These are phyloP conservation scores for Pulveroboletus frians DNA, from an alignment of 768 basidiomycete genomes.

Conservation along the genomic window DNA sequence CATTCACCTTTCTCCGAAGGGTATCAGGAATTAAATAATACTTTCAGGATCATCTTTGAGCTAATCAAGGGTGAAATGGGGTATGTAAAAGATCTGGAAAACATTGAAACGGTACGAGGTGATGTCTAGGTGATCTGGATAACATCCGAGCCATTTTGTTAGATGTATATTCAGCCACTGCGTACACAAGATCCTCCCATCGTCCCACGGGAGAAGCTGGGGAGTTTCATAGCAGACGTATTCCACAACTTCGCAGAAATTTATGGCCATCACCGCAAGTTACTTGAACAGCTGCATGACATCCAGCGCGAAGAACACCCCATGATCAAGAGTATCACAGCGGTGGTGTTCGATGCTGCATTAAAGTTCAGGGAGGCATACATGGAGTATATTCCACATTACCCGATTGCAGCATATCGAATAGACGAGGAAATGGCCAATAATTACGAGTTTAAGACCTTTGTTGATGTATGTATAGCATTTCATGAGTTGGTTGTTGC, in stretches of 20 bases:
- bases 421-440: constrained; percentile 85
- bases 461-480: constrained; percentile 63
- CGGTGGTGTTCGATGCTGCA: constrained; percentile 81
- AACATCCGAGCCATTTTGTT: constrained; percentile 3
- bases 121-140: constrained; percentile 14
- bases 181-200: constrained; percentile 71
- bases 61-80: constrained; percentile 94
- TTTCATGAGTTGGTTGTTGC: neutral
- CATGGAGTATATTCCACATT: constrained; percentile 89
- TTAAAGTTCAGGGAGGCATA: constrained; percentile 91
- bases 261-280: constrained; percentile 62
- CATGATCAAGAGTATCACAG: constrained; percentile 71
- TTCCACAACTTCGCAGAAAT: constrained; percentile 86
- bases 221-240: constrained; percentile 77
- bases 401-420: constrained; percentile 84
- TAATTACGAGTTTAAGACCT: constrained; percentile 73
- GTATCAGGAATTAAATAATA: neutral
- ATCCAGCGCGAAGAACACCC: constrained; percentile 89
- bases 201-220: constrained; percentile 63
- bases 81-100: constrained; percentile 88
- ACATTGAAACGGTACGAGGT: constrained; percentile 60
- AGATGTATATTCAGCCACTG: constrained; percentile 83
- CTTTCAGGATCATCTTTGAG: constrained; percentile 80
- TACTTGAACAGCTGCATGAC: constrained; percentile 78
- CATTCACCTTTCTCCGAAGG: neutral